phyloP scores from a whole-genome alignment of 1,284 basidiomycete species.

The Apiotrichum akiyoshidainum region DNA sequence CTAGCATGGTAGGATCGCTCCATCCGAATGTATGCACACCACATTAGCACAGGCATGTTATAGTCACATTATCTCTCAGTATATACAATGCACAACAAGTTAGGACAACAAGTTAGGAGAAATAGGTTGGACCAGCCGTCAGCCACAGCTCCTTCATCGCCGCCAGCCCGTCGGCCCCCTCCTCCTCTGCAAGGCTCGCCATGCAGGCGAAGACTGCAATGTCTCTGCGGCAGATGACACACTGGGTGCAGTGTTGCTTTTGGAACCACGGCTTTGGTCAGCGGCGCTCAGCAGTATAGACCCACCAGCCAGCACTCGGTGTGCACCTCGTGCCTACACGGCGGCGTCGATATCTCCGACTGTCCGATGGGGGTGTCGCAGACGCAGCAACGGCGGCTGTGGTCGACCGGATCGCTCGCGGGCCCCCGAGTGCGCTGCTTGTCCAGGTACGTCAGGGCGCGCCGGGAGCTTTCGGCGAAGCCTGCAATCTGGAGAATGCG shows the following conservation, averaged over 20 bases:
- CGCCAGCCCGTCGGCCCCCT: background rate
- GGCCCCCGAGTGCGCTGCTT: background rate
- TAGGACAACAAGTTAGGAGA: background rate
- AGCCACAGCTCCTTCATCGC: constrained; percentile 5
- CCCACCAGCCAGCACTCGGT: constrained; percentile 2
- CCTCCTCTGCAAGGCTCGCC: background rate
- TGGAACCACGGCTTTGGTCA: constrained; percentile 1
- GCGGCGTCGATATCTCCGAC: background rate
- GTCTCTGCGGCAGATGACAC: background rate
- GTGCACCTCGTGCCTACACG: constrained; percentile 1
- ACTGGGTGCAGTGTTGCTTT: background rate
- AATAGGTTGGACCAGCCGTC: background rate
- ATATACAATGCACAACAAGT: background rate
- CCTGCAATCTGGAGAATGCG: background rate
- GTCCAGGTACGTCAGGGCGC: background rate
- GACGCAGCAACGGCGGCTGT: background rate
- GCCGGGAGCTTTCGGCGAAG: background rate
- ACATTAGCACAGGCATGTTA: background rate
- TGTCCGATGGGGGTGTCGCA: background rate
- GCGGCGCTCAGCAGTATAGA: background rate
- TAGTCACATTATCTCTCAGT: background rate
- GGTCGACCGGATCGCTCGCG: background rate
- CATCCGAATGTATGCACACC: too few relatives aligned
- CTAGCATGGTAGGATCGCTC: background rate
- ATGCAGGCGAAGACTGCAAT: constrained; percentile 1